These are phyloP conservation scores for Clarireedia monteithiana DNA, from an alignment of 2,329 filamentous ascomycete genomes.

Conservation along the genomic window DNA sequence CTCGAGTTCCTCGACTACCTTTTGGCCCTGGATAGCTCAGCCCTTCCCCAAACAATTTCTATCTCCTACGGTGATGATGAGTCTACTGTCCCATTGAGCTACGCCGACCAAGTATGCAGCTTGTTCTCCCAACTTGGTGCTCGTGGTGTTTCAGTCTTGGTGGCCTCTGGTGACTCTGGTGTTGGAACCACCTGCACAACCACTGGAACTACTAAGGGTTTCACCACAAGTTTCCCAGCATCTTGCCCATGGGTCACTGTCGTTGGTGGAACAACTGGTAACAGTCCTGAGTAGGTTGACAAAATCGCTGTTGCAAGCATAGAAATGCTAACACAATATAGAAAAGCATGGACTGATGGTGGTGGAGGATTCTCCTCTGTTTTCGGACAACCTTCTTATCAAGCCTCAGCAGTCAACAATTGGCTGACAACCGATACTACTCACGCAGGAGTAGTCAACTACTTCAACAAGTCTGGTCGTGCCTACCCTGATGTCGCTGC, in stretches of 20 bases:
- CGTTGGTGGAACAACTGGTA: conserved; percentile 33
- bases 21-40: conserved; percentile 39
- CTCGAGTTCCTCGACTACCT: conserved; percentile 54
- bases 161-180: conserved; percentile 41
- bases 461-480: conserved; percentile 41
- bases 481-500: conserved; percentile 45
- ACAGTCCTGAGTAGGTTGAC: conserved; percentile 16
- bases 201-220: conserved; percentile 34
- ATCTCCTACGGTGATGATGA: conserved; percentile 51
- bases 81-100: conserved; percentile 42
- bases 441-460: conserved; percentile 34
- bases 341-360: conserved; percentile 24
- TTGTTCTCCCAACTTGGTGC: conserved; percentile 46
- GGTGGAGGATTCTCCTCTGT: conserved; percentile 37
- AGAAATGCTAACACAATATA: background rate
- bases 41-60: conserved; percentile 51
- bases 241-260: conserved; percentile 44
- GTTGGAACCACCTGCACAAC: conserved; percentile 29
- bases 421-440: conserved; percentile 42
- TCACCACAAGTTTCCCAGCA: conserved; percentile 41
- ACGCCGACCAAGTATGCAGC: conserved; percentile 44
- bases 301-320: background rate
- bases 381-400: conserved; percentile 36
- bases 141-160: conserved; percentile 40
- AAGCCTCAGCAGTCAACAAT: conserved; percentile 32